These are phyloP conservation scores for Hirschioporus abietinus DNA, from an alignment of 768 basidiomycete genomes.

Conservation along the genomic window DNA sequence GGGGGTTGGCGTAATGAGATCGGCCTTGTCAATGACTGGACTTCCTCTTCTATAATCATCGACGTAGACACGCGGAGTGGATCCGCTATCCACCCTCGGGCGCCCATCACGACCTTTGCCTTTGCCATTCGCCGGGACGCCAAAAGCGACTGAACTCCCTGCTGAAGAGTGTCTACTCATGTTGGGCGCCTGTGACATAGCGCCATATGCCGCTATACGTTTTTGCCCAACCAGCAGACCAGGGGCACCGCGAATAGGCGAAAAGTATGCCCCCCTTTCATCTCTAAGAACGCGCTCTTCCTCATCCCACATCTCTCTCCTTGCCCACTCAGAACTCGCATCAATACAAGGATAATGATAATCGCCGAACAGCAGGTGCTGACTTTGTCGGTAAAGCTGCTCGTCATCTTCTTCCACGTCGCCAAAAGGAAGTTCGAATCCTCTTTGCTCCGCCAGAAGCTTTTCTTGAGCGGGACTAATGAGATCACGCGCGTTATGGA, in stretches of 20 bases:
- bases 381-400: slow-evolving; percentile 67
- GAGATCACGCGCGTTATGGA: slow-evolving; percentile 61
- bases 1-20: not conserved
- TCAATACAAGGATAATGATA: slow-evolving; percentile 89
- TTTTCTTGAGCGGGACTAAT: slow-evolving; percentile 23
- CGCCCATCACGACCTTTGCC: not conserved
- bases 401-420: slow-evolving; percentile 70
- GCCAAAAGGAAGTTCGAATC: slow-evolving; percentile 62
- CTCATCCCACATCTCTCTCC: slow-evolving; percentile 67
- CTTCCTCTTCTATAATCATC: not conserved
- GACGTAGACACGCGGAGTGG: not conserved
- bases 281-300: slow-evolving; percentile 80
- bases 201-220: not conserved
- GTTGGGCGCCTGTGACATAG: not conserved
- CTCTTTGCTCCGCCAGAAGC: slow-evolving; percentile 24
- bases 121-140: not conserved
- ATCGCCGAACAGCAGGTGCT: slow-evolving; percentile 81
- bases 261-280: slow-evolving; percentile 69
- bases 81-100: not conserved
- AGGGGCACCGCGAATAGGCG: slow-evolving; percentile 41
- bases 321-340: slow-evolving; percentile 72
- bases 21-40: not conserved
- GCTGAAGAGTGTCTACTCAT: not conserved
- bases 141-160: not conserved
- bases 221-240: slow-evolving; percentile 24